phyloP scores from a whole-genome alignment of 768 basidiomycete species.

The Pleurotus pulmonarius region DNA sequence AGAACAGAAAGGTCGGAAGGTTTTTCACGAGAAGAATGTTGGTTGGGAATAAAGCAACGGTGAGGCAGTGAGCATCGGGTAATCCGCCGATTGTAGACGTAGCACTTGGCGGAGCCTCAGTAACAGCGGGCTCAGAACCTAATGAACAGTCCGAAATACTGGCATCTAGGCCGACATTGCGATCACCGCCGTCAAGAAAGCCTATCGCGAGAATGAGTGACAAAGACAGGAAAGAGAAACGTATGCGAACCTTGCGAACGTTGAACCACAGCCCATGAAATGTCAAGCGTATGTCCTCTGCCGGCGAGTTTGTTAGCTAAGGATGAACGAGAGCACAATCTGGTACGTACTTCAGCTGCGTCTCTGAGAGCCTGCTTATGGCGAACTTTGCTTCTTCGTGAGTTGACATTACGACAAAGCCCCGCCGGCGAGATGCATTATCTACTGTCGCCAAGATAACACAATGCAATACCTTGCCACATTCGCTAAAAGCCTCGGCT shows the following conservation, averaged over 20 bases:
- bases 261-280: slow-evolving; percentile 87
- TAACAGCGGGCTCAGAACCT: slow-evolving; percentile 19
- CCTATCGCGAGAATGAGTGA: slow-evolving; percentile 33
- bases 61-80: slow-evolving; percentile 25
- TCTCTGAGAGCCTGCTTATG: slow-evolving; percentile 64
- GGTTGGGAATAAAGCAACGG: slow-evolving; percentile 37
- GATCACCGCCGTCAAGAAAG: slow-evolving; percentile 80
- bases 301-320: slow-evolving; percentile 6
- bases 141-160: slow-evolving; percentile 22
- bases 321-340: neutral
- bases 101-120: slow-evolving; percentile 29
- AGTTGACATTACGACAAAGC: slow-evolving; percentile 77
- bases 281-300: slow-evolving; percentile 73
- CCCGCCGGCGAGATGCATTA: slow-evolving; percentile 77
- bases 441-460: slow-evolving; percentile 84
- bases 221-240: neutral
- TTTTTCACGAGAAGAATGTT: slow-evolving; percentile 58
- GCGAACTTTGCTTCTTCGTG: slow-evolving; percentile 70
- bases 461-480: slow-evolving; percentile 68
- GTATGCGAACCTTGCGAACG: slow-evolving; percentile 64
- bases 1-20: slow-evolving; percentile 63
- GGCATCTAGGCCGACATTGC: slow-evolving; percentile 58
- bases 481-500: slow-evolving; percentile 53
- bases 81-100: slow-evolving; percentile 22
- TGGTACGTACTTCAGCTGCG: slow-evolving; percentile 57